Percentiles rank a stretch among this genome's conserved stretches.
Conservation (phyloP, 306 rosid species). For the Prunus dulcis region DNA sequence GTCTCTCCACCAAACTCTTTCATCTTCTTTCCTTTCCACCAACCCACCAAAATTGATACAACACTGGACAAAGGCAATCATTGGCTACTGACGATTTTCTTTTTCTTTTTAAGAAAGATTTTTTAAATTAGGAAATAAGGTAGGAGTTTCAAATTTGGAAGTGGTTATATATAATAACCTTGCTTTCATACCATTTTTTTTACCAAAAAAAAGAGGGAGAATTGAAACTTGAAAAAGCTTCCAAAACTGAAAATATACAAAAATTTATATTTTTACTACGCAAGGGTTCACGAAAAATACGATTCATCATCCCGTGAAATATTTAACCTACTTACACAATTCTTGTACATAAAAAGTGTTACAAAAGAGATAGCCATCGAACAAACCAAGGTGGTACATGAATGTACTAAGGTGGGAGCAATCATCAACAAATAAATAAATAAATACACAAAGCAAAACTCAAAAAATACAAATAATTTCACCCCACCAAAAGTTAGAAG, state of each 20-base stretch:
- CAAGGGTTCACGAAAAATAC: not conserved
- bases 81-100: not conserved
- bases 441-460: not conserved
- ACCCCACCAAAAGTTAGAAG: not conserved
- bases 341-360: no score
- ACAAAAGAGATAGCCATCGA: not conserved
- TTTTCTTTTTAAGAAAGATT: not conserved
- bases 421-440: not conserved
- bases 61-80: not conserved
- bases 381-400: not conserved
- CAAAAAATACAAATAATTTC: not conserved
- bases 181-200: not conserved
- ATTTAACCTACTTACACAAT: no score
- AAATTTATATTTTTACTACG: accelerated
- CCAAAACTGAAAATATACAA: no score
- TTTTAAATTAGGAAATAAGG: not conserved
- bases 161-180: not conserved
- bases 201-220: no score
- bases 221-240: no score
- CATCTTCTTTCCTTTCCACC: not conserved
- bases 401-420: not conserved
- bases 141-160: not conserved
- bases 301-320: no score
- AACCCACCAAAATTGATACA: constrained; percentile 10
- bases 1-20: constrained; percentile 31